Evolutionary conservation across 495 filamentous ascomycete genomes (phyloP), one percentile per base, ranked within the genome.

Genomic region (Neurospora sp.): DNA sequence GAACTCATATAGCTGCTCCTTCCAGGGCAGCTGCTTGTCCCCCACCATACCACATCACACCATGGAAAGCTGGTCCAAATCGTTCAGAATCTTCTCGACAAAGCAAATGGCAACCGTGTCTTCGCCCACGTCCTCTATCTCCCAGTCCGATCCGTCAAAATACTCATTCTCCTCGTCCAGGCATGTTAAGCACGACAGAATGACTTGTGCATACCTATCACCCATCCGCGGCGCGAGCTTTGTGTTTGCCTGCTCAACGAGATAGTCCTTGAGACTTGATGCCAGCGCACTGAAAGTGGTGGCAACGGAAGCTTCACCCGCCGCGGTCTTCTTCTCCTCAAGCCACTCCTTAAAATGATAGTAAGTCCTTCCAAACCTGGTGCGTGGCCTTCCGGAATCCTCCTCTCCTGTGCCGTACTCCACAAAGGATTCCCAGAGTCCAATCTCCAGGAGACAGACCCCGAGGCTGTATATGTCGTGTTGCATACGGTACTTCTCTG

Each of bases 381-480:
- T 1, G 1, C 46, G 11, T 1, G 46, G 46, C 0, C 46, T 27
- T 6, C 10, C 46, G 0, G 4, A 5, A 12, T 53, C 10, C 12
- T 12, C 41, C 0, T 20, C 71, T 4, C 37, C 9, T 10, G 4
- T 16, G 1, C 41, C 12, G 53, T 83, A 82, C 41, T 7, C 6
- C 0, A 83, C 76, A 73, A 90, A 84, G 0, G 85, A 82, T 3
- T 83, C 72, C 87, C 87, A 90, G 4, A 91, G 71, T 0, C 87
- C 88, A 42, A 91, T 81, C 75, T 91, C 89, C 3, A 91, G 73
- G 0, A 91, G 80, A 71, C 85, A 86, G 10, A 89, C 86, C 0
- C 89, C 89, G 14, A 91, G 81, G 75, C 86, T 88, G 75, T 91
- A 90, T 35, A 91, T 88, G 73, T 91, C 89, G 76, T 90, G 86